Evolutionary conservation across 2,329 filamentous ascomycete genomes (phyloP), one percentile per base, ranked within the genome.

Genomic region (Blumeriella jaapii): DNA sequence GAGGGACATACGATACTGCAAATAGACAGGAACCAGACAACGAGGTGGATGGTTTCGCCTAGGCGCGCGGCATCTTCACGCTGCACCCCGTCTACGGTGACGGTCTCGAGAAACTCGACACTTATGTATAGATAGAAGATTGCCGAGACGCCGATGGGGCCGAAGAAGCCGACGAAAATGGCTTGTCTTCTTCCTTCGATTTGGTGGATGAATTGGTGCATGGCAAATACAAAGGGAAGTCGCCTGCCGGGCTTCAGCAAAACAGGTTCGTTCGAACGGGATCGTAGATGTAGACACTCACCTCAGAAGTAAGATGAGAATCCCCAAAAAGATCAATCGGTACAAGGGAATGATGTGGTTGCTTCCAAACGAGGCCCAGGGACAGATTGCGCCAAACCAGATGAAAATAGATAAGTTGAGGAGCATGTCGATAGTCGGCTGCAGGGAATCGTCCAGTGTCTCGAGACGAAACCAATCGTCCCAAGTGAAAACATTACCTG

Each of bases 391-490:
- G 3, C 86, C 86, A 49, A 82, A 89, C 86, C 85, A 95, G 59
- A 93, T 74, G 56, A 95, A 95, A 24, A 95, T 71, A 12, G 78
- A 67, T 9, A 54, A 22, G 54, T 95, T 95, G 38, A 95, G 76
- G 2, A 95, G 67, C 85, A 94, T 93, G 56, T 95, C 86, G 29
- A 95, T 82, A 0, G 86, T 94, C 0, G 86, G 86, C 55, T 95
- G 86, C n/a, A 95, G 69, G 2, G 82, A 87, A 56, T 95, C 89
- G 48, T 94, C 87, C 49, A 80, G 64, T 0, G 87, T 95, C 57
- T 93, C 82, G 1, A 89, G 64, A 0, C 87, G 79, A 59, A 94
- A 95, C 85, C 84, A 93, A 59, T 93, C 85, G 55, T 93, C 86
- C 76, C 84, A 89, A 0, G 84, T 93, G 48, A 95, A 93, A 1